Evolutionary conservation across 2,329 filamentous ascomycete genomes (phyloP).

Genomic region (Coniochaeta sp.): DNA sequence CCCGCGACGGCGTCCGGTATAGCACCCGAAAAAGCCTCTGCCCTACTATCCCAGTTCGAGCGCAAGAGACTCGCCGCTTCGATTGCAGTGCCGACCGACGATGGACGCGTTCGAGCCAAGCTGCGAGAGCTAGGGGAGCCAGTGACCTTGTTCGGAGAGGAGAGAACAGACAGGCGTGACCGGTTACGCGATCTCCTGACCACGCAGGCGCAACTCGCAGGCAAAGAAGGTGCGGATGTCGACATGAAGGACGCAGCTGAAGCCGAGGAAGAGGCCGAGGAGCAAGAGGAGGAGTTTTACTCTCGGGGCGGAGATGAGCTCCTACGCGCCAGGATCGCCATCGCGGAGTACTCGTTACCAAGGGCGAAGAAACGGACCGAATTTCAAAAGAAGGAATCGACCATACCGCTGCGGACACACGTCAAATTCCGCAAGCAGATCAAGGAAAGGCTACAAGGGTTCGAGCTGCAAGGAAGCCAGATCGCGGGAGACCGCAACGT

Average conservation of each 20-base stretch:
- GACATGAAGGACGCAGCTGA: constrained; percentile 51
- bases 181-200: constrained; percentile 76
- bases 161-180: constrained; percentile 76
- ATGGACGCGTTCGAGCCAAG: constrained; percentile 72
- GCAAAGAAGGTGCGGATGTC: constrained; percentile 48
- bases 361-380: constrained; percentile 69
- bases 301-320: constrained; percentile 72
- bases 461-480: constrained; percentile 90
- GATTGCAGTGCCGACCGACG: constrained; percentile 89
- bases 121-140: constrained; percentile 87
- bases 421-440: constrained; percentile 86
- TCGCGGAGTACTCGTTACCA: constrained; percentile 78
- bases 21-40: constrained; percentile 74
- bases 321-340: constrained; percentile 66
- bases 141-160: constrained; percentile 90
- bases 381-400: constrained; percentile 72
- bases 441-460: constrained; percentile 73
- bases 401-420: constrained; percentile 80
- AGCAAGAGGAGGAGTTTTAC: constrained; percentile 91
- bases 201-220: constrained; percentile 57
- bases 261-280: constrained; percentile 56
- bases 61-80: constrained; percentile 84
- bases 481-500: constrained; percentile 86
- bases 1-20: constrained; percentile 53
- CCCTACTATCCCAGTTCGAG: constrained; percentile 80